Base-by-base conservation (phyloP, 192 early-diverging fungal genomes). In the Coemansia sp. region DNA sequence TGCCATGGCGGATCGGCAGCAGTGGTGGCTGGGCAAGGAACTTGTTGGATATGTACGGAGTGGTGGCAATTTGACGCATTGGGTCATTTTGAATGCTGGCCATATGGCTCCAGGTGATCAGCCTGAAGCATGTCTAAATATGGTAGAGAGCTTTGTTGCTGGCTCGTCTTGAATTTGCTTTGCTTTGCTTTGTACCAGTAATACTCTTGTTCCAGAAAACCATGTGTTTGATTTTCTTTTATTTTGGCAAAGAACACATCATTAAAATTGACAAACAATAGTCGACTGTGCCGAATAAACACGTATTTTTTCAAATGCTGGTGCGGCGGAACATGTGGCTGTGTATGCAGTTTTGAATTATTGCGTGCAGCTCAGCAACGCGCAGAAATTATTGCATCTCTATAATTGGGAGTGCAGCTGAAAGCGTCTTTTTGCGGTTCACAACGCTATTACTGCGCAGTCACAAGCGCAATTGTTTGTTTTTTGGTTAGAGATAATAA, bases 41-140 rank as follows among this genome's bases (percentile, higher is more conserved):
- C 60, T 78, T 10, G 85, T 67, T 3, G 89, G 89, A 0, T 93
- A 85, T 62, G 64, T 68, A 38, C 83, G 83, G 7, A 56, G 76
- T 23, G 80, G 72, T 42, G 63, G 58, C 1, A 78, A 81, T 6
- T 50, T 93, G 60, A 66, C 70, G 1, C 68, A 85, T 28, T 80
- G 86, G 17, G 75, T 80, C 38, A 18, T 93, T 9, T 55, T 89
- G 48, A 65, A 80, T n/a, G 88, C 88, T 2, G 90, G 90, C 0
- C 90, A 93, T 64, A 64, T 89, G 62, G 81, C 81, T 3, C 87
- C 87, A 1, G 83, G 81, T 41, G 88, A 93, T 71, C 83, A 88
- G 51, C 77, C 72, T 0, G 49, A 67, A 47, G 69, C 56, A 14
- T 78, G 75, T 36, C 58, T 64, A 48, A 53, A 68, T 15, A 71